Evolutionary conservation across 1,139 yeast genomes (phyloP).

Genomic region (Scheffersomyces segobiensis): DNA sequence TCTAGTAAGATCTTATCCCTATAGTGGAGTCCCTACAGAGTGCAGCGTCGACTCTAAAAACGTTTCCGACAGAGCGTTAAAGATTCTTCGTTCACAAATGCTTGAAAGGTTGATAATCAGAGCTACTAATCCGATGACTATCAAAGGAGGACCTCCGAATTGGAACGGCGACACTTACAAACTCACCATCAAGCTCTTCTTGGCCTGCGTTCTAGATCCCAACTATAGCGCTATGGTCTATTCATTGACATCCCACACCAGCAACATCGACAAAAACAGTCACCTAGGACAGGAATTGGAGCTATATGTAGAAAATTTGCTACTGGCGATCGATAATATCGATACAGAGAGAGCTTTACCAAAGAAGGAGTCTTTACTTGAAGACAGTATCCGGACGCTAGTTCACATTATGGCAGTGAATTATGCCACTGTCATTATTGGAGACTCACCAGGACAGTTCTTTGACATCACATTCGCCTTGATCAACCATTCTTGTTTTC

Average conservation of each 20-base stretch:
- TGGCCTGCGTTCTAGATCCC: not conserved
- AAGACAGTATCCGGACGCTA: slow-evolving; percentile 3
- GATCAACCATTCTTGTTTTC: slow-evolving; percentile 32
- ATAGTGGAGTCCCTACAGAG: slow-evolving; percentile 1
- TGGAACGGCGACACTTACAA: slow-evolving; percentile 3
- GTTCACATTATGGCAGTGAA: slow-evolving; percentile 23
- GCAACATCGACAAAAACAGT: not conserved
- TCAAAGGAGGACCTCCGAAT: not conserved
- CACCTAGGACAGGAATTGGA: not conserved
- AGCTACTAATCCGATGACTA: not conserved
- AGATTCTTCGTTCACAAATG: not conserved
- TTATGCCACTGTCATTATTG: slow-evolving; percentile 21
- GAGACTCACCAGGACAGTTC: slow-evolving; percentile 14
- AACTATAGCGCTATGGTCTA: not conserved
- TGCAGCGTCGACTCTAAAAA: not conserved
- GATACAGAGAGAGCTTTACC: not conserved
- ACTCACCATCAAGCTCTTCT: not conserved
- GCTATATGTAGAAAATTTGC: not conserved
- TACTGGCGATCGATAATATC: not conserved
- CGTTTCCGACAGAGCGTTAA: not conserved
- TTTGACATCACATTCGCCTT: slow-evolving; percentile 21
- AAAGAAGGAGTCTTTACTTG: not conserved
- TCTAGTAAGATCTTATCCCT: slow-evolving; percentile 1
- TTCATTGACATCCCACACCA: not conserved
- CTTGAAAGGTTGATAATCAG: not conserved